Conservation (phyloP, 2,329 filamentous ascomycete species). For the Pseudocercospora eumusae region DNA sequence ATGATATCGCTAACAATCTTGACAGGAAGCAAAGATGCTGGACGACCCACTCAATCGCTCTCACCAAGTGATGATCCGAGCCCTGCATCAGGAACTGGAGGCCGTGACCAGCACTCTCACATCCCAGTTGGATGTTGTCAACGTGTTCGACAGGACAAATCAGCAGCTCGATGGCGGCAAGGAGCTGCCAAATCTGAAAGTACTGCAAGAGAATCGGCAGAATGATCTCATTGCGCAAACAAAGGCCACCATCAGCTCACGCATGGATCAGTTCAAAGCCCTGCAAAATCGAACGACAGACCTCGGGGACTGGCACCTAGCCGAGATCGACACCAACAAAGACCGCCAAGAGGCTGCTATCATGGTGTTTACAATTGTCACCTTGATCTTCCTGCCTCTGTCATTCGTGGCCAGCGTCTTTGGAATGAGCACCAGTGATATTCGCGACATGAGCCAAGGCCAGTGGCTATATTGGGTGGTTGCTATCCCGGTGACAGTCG, state of each 20-base stretch:
- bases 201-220: constrained; percentile 10
- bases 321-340: constrained; percentile 20
- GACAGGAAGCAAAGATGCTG: constrained; percentile 20
- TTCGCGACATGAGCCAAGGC: constrained; percentile 15
- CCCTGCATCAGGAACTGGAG: constrained; percentile 17
- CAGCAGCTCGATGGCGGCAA: constrained; percentile 13
- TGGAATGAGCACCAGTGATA: constrained; percentile 45
- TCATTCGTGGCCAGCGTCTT: constrained; percentile 48
- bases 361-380: constrained; percentile 48
- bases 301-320: constrained; percentile 19
- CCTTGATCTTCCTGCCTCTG: constrained; percentile 47
- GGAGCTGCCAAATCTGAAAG: constrained; percentile 1
- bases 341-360: constrained; percentile 22
- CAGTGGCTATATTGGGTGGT: constrained; percentile 20
- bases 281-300: constrained; percentile 16
- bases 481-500: neutral
- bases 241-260: constrained; percentile 14
- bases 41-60: constrained; percentile 14
- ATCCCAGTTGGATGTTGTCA: constrained; percentile 16
- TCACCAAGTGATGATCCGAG: constrained; percentile 18
- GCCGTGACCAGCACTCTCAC: constrained; percentile 15
- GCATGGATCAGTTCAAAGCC: constrained; percentile 17
- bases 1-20: neutral
- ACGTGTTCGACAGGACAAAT: constrained; percentile 14
- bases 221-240: constrained; percentile 14